phyloP scores from a whole-genome alignment of 768 basidiomycete genomes.

The Phaeolepiota aurea region DNA sequence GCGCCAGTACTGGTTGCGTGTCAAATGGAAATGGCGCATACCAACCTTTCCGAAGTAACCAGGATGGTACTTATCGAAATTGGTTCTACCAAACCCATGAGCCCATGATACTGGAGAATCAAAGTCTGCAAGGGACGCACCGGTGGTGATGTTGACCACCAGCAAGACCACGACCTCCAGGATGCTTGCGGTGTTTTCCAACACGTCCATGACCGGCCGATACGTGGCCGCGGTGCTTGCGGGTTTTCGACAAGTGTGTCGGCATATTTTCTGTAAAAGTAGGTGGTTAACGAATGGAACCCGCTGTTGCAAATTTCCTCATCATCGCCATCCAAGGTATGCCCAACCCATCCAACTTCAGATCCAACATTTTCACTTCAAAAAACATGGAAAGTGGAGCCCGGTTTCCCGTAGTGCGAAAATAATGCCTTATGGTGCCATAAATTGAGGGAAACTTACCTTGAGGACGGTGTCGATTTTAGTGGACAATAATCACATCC shows the following conservation, averaged over 20 bases:
- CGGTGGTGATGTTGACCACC: slow-evolving; percentile 99
- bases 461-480: slow-evolving; percentile 49
- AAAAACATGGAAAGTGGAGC: slow-evolving; percentile 5
- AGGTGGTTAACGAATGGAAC: slow-evolving; percentile 11
- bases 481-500: slow-evolving; percentile 19
- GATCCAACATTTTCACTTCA: slow-evolving; percentile 17
- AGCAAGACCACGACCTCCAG: slow-evolving; percentile 99
- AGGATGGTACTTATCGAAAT: slow-evolving; percentile 99
- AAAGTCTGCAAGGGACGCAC: slow-evolving; percentile 37
- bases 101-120: no score
- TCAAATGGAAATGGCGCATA: slow-evolving; percentile 98
- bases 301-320: slow-evolving; percentile 11
- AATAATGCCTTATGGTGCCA: not conserved
- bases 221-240: slow-evolving; percentile 99
- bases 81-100: slow-evolving; percentile 58
- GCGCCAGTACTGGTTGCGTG: slow-evolving; percentile 84
- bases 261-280: slow-evolving; percentile 62
- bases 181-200: slow-evolving; percentile 99
- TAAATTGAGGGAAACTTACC: slow-evolving; percentile 39
- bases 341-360: slow-evolving; percentile 29
- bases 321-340: slow-evolving; percentile 39
- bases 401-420: slow-evolving; percentile 2
- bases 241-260: slow-evolving; percentile 92
- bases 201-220: slow-evolving; percentile 99
- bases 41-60: slow-evolving; percentile 99